Evolutionary conservation across 176 grass and related monocot genomes (phyloP), one percentile per base, ranked within the genome.

Genomic region (Tuctoria greenei): DNA sequence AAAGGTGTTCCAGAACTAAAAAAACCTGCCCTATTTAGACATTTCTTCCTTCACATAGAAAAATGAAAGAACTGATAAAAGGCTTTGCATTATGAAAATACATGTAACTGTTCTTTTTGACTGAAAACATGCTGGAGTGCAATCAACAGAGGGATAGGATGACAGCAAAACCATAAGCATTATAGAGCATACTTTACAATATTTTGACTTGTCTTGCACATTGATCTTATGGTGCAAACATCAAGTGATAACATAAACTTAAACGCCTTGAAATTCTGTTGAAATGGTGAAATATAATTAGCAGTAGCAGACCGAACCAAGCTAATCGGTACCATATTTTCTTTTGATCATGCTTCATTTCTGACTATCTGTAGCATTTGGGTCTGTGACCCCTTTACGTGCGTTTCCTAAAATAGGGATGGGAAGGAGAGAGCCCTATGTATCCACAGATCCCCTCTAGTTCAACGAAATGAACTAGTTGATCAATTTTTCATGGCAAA

Each of bases 271-370:
- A 23, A 45, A 20, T 34, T 23, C 64, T 45, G 2, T 27, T 58
- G 25, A 21, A 58, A 69, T 69, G 26, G n/a, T 43, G 38, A n/a
- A 59, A 79, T 69, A 17, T 15, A 23, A n/a, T 59, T 79, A 58
- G 40, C 17, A 31, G 49, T 79, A 58, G 40, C 17, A 31, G 49
- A 31, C 35, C 15, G 18, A 57, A 12, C 23, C 5, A 17, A 66
- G 61, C 24, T 27, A 66, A 77, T 27, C 7, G 2, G 14, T 9
- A 26, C 24, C 46, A 56, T 26, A 14, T 9, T 26, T 24, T 16
- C 10, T 16, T 10, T 41, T 73, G 25, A 2, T 10, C 16, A 7
- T 20, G 56, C 52, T 17, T 71, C 26, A 60, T 2, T 68, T 61
- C 14, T 46, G 2, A 15, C 44, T 46, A 4, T 46, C 10, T 17